Evolutionary conservation across 2,329 filamentous ascomycete species (phyloP).

Genomic region (Ilyonectria robusta): DNA sequence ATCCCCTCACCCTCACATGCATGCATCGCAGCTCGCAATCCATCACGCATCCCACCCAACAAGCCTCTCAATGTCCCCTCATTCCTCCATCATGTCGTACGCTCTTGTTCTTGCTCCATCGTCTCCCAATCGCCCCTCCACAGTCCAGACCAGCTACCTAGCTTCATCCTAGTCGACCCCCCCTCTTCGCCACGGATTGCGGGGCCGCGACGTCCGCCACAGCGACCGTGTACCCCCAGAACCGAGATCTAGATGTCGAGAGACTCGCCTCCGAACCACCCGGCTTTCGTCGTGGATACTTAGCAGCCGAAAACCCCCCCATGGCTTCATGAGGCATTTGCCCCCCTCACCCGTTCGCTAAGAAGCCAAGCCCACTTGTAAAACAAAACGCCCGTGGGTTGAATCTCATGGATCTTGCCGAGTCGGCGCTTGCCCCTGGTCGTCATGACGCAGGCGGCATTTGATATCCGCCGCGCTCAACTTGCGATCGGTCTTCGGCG

Average conservation of each 20-base stretch:
- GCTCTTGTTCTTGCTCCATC: slow-evolving; percentile 11
- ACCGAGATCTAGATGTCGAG: slow-evolving; percentile 14
- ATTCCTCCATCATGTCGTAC: slow-evolving; percentile 18
- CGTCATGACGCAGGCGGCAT: slow-evolving; percentile 8
- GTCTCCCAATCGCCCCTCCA: slow-evolving; percentile 13
- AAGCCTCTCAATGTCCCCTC: slow-evolving; percentile 6
- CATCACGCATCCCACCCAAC: slow-evolving; percentile 1
- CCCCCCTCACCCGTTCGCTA: neutral
- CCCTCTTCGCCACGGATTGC: slow-evolving; percentile 34
- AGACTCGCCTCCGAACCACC: slow-evolving; percentile 6
- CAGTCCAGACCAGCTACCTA: slow-evolving; percentile 28
- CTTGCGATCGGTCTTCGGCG: slow-evolving; percentile 4
- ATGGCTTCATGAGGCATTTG: slow-evolving; percentile 1
- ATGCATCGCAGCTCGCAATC: neutral
- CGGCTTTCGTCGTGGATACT: slow-evolving; percentile 3
- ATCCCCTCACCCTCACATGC: neutral
- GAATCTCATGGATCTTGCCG: slow-evolving; percentile 14
- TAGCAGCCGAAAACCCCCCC: neutral
- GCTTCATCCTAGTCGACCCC: slow-evolving; percentile 24
- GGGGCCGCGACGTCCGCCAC: slow-evolving; percentile 37
- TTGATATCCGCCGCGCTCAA: neutral
- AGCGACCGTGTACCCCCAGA: slow-evolving; percentile 1
- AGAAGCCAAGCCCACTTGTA: neutral
- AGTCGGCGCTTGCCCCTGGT: neutral
- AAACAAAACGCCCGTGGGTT: neutral